Evolutionary conservation across 2,329 filamentous ascomycete genomes (phyloP), one percentile per base, ranked within the genome.

Genomic region (Diaporthe humulicola): DNA sequence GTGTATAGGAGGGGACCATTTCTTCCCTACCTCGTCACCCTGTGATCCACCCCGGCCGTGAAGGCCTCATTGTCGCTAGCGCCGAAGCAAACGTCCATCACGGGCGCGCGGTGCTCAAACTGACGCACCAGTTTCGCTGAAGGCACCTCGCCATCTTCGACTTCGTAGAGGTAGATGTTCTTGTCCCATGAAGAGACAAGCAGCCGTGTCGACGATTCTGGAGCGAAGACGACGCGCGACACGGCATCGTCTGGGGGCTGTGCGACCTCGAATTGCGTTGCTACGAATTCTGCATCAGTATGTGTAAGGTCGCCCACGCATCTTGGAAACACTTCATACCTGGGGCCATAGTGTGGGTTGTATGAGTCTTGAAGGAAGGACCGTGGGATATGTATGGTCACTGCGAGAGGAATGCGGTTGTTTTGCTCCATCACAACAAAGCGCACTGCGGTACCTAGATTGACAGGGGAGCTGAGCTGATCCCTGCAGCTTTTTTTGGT

Each of bases 171-270:
- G 84, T 98, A 98, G 73, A 98, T 91, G 82, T 95, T 91, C 84
- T 93, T 95, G 85, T 98, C 96, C 97, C 97, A 99, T 73, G 95
- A 98, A 15, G 96, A 93, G 79, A 96, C 96, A n/a, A 97, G 90
- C 50, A 99, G 89, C 79, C 92, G 93, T 71, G 89, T 91, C 4
- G 93, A 89, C n/a, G 92, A 91, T 76, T 89, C 86, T 48, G 95
- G 94, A 78, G 96, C 95, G 88, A 98, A 99, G 81, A 92, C 92
- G 80, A 98, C 87, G 33, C 95, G 89, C 64, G 96, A 98, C 80
- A 98, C 93, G 79, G 94, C 94, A 85, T 99, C 97, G 79, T 90
- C 90, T 15, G 97, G 97, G 61, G 95, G 93, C 79, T 95, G 91
- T 76, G 92, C 89, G 81, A 98, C 90, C 84, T 97, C 93, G 86